Conservation (phyloP, 371 early-diverging fungal genomes). For the Rhizopus delemar region DNA sequence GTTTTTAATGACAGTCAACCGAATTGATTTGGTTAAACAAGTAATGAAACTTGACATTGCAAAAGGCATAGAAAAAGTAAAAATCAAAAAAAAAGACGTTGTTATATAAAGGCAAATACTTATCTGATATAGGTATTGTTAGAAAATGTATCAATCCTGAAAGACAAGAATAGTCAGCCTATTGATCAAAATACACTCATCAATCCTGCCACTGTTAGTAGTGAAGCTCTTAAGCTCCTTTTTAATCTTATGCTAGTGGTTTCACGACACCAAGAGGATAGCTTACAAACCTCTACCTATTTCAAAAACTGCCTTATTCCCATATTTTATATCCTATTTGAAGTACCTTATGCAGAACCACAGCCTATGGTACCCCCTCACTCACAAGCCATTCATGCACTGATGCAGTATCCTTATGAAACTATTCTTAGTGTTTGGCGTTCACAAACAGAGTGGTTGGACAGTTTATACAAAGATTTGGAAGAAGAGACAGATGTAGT, state of each 20-base stretch:
- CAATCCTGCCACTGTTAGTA: conserved; percentile 48
- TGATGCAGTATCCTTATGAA: conserved; percentile 62
- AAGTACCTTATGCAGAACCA: conserved; percentile 46
- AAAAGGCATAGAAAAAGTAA: conserved; percentile 45
- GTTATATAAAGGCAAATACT: background rate
- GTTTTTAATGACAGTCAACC: conserved; percentile 58
- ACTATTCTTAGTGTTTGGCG: conserved; percentile 43
- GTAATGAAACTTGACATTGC: conserved; percentile 48
- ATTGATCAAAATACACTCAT: conserved; percentile 28
- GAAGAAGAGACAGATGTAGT: conserved; percentile 20
- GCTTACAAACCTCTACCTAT: conserved; percentile 16
- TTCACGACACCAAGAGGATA: conserved; percentile 20
- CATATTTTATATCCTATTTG: conserved; percentile 40
- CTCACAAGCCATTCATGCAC: conserved; percentile 72
- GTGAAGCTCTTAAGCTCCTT: conserved; percentile 61
- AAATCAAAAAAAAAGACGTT: background rate
- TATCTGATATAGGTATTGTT: background rate
- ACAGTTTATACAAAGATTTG: background rate
- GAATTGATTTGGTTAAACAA: conserved; percentile 40
- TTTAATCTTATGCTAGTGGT: conserved; percentile 59
- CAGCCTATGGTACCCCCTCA: conserved; percentile 72
- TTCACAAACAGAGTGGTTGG: conserved; percentile 23
- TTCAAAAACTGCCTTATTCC: conserved; percentile 33
- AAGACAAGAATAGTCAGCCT: conserved; percentile 1
- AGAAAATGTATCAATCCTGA: conserved; percentile 13